These are phyloP conservation scores for Omphalea diandra DNA, from an alignment of 441 rosid species.

Conservation along the genomic window DNA sequence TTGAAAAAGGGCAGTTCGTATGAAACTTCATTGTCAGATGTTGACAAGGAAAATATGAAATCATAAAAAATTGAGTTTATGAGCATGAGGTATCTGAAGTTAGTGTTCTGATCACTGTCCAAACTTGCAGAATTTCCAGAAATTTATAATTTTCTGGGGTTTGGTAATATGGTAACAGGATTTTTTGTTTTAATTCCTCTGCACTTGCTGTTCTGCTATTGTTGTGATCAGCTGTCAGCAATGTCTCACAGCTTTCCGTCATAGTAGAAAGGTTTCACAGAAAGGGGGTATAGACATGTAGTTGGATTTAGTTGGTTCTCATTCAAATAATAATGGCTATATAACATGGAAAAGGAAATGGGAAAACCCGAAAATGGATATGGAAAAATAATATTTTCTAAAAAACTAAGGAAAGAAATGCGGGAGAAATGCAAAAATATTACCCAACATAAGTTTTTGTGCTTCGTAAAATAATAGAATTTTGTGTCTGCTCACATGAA, in stretches of 20 bases:
- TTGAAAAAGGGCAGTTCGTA: background rate
- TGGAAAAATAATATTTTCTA: too few relatives aligned
- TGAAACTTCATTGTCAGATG: too few relatives aligned
- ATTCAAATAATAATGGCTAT: too few relatives aligned
- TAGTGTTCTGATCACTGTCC: background rate
- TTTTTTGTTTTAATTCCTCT: background rate
- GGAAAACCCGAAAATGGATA: too few relatives aligned
- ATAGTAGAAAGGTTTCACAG: background rate
- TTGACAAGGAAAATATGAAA: background rate
- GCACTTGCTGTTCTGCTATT: background rate
- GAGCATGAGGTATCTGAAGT: slow-evolving; percentile 1
- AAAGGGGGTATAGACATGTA: too few relatives aligned
- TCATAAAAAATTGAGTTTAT: background rate
- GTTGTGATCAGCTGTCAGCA: background rate
- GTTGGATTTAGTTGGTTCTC: too few relatives aligned
- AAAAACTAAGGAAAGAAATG: too few relatives aligned
- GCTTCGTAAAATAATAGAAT: too few relatives aligned
- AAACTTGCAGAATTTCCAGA: background rate
- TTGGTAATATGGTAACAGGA: background rate
- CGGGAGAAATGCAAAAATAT: too few relatives aligned
- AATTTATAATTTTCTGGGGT: background rate
- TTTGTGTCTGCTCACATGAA: background rate
- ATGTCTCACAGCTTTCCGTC: background rate
- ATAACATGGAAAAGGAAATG: too few relatives aligned
- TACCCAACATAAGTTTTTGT: too few relatives aligned